Evolutionary conservation across 1,139 yeast genomes (phyloP).

Genomic region (Meyerozyma carpophila): DNA sequence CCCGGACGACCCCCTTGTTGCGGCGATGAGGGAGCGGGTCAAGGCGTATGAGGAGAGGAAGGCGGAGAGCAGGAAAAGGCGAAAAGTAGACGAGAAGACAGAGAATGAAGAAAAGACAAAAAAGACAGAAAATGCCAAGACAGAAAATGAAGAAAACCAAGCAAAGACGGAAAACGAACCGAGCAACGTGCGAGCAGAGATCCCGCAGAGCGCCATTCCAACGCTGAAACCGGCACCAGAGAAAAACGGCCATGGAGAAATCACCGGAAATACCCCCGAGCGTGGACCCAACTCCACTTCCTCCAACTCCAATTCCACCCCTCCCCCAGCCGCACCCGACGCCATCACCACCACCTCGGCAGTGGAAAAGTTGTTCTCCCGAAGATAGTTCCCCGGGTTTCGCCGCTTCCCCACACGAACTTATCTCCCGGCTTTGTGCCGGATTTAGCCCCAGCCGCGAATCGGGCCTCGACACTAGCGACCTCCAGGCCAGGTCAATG

Average conservation of each 20-base stretch:
- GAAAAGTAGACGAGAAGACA: neutral
- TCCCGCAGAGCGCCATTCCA: no score
- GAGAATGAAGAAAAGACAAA: neutral
- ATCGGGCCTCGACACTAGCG: neutral
- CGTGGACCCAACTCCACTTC: no score
- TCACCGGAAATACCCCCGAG: no score
- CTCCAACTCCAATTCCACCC: no score
- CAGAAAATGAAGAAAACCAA: no score
- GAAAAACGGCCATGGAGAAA: no score
- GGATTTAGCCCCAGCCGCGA: neutral
- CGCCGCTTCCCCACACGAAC: neutral
- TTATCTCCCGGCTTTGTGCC: neutral
- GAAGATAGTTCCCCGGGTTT: neutral
- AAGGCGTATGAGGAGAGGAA: neutral
- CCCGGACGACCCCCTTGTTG: neutral
- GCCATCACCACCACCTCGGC: constrained; percentile 1
- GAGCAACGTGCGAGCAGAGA: no score
- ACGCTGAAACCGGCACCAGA: no score
- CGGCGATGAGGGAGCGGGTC: neutral
- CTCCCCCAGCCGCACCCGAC: neutral
- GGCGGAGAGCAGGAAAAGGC: neutral
- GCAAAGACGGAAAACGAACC: no score
- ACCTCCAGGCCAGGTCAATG: neutral
- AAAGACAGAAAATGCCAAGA: neutral
- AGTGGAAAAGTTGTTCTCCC: neutral